Percentiles rank a stretch among this genome's conserved stretches.
These are phyloP conservation scores for Helianthus annuus DNA, from an alignment of 129 eudicot genomes.

Conservation along the genomic window DNA sequence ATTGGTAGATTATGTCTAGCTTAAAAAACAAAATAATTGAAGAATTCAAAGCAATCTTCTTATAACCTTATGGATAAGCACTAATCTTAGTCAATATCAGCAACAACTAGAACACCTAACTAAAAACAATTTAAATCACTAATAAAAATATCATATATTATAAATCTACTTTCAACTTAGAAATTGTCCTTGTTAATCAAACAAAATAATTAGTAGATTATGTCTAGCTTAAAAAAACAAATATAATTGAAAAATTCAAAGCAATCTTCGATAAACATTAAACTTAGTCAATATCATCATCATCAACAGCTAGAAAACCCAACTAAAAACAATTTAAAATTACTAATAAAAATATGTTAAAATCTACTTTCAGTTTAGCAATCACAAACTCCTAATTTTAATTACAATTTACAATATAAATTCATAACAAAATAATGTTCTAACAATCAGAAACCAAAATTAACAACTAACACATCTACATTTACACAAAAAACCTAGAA, in stretches of 20 bases:
- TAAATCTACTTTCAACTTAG: constrained; percentile 12
- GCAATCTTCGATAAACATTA: constrained; percentile 12
- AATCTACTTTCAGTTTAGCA: constrained; percentile 14
- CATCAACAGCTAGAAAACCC: constrained; percentile 4
- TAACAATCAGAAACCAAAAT: constrained; percentile 17
- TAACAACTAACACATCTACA: constrained; percentile 10
- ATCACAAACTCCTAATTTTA: not conserved
- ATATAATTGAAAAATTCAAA: not conserved
- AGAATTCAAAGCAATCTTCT: not conserved
- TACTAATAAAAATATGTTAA: not conserved
- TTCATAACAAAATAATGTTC: not conserved
- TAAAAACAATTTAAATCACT: not conserved
- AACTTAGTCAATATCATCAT: not conserved
- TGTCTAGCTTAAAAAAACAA: not conserved
- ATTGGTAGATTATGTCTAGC: not conserved
- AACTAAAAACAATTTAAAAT: constrained; percentile 3
- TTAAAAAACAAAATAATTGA: not conserved
- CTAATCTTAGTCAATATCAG: constrained; percentile 5
- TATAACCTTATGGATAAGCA: constrained; percentile 13
- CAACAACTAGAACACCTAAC: constrained; percentile 11
- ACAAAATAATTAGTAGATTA: constrained; percentile 3
- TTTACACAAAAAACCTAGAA: not conserved
- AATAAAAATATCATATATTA: not conserved
- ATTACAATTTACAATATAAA: not conserved
- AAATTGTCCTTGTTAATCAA: not conserved